Conservation (phyloP, 106 monocot species). For the Posidonia australis region DNA sequence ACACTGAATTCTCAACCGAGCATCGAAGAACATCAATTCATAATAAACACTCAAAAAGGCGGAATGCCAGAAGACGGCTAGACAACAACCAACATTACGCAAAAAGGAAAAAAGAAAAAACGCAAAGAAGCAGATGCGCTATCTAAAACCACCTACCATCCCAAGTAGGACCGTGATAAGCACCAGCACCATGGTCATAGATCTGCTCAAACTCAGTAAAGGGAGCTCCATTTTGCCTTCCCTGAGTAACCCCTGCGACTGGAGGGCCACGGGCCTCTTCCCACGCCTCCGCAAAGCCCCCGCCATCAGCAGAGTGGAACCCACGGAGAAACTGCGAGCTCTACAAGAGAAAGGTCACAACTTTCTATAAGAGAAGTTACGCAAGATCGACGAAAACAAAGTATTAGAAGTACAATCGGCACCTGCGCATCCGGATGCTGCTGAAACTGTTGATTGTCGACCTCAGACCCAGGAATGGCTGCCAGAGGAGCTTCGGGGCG, state of each 20-base stretch:
- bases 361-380: not conserved
- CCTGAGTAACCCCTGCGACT: slow-evolving; percentile 22
- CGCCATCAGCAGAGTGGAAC: slow-evolving; percentile 34
- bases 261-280: slow-evolving; percentile 34
- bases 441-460: slow-evolving; percentile 41
- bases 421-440: slow-evolving; percentile 39
- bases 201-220: slow-evolving; percentile 49
- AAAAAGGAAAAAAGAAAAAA: not conserved
- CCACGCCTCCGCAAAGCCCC: slow-evolving; percentile 49
- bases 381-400: slow-evolving; percentile 5
- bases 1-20: no score
- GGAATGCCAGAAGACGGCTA: no score
- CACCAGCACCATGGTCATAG: slow-evolving; percentile 24
- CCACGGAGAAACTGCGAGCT: slow-evolving; percentile 37
- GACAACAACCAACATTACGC: no score
- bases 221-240: slow-evolving; percentile 23
- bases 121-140: not conserved
- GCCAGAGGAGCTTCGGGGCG: slow-evolving; percentile 37
- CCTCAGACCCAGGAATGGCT: slow-evolving; percentile 51
- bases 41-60: no score
- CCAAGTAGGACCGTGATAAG: slow-evolving; percentile 23
- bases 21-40: no score
- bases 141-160: slow-evolving; percentile 31
- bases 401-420: slow-evolving; percentile 4
- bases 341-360: slow-evolving; percentile 19